Base-by-base conservation (phyloP, 1,284 basidiomycete genomes). In the Ganoderma meredithae region DNA sequence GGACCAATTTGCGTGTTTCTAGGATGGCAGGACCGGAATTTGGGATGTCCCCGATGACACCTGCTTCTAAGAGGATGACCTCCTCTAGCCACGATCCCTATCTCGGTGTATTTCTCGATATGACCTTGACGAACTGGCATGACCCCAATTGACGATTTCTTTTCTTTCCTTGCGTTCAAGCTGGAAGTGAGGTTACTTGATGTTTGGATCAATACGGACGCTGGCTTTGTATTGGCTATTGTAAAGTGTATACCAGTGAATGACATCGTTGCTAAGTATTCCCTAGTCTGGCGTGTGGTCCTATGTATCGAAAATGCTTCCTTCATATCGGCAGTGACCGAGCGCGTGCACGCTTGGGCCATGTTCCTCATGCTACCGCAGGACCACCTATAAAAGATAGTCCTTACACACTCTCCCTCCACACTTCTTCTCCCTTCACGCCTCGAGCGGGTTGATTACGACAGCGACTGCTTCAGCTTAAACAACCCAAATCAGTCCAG, bases 21-120 rank as follows among this genome's bases (percentile, higher is more conserved):
- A 68, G 61, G 66, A 60, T 15, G 70, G 71, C n/a, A 72, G 71
- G 66, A 70, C 69, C 13, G 73, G 73, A 2, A 67, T 73, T 8
- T 75, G 69, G 67, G 59, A 69, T 6, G 36, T 64, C 27, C 61
- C 49, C 43, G 61, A 63, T 40, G 44, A 43, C n/a, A 60, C 22
- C 13, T 60, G 58, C 58, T 60, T 60, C 40, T 60, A 60, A 52
- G 47, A 25, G 55, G 12, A 15, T 33, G 52, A 15, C 6, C 17
- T 17, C 52, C 15, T 33, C 52, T 27, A 7, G 1, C 31, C 52
- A 5, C 31, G 8, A 10, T 22, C 12, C 31, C 36, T 8, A 22
- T 15, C 19, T 22, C 33, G 1, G 1, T 9, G 33, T 22, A 4
- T n/a, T n/a, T 2, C 36, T 58, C 33, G 25, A 0, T 15, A 43